A percentile compares a stretch with the other conserved stretches of the same genome.
phyloP scores from a whole-genome alignment of 2,329 filamentous ascomycete genomes.

The Colletotrichum sp. region DNA sequence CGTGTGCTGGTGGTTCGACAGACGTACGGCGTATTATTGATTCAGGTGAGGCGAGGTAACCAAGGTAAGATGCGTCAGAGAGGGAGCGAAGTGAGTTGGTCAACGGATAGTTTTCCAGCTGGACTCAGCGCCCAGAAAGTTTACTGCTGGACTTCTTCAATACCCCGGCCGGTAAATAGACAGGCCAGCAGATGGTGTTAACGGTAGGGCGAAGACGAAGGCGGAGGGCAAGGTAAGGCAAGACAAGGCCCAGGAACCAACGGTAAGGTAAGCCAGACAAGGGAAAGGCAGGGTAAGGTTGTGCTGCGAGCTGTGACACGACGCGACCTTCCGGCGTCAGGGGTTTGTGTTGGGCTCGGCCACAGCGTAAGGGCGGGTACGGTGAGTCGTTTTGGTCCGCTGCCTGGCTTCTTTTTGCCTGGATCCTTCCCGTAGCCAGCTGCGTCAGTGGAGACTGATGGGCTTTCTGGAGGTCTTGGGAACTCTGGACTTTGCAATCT shows the following conservation, averaged over 20 bases:
- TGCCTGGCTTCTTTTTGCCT: neutral
- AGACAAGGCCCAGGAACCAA: neutral
- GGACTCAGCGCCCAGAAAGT: slow-evolving; percentile 8
- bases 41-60: neutral
- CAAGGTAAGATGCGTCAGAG: neutral
- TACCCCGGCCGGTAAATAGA: neutral
- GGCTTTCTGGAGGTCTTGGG: neutral
- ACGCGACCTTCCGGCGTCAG: slow-evolving; percentile 18
- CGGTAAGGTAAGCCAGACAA: neutral
- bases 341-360: slow-evolving; percentile 12
- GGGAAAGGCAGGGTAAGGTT: neutral
- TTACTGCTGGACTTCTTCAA: slow-evolving; percentile 3
- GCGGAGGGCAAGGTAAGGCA: neutral
- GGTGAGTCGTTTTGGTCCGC: neutral
- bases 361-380: slow-evolving; percentile 7
- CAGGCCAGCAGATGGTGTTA: neutral
- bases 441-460: neutral
- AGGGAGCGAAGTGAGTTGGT: neutral
- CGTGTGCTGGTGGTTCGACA: slow-evolving; percentile 1
- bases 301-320: slow-evolving; percentile 4
- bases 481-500: neutral
- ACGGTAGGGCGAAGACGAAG: slow-evolving; percentile 14
- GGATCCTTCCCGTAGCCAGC: neutral
- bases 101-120: neutral
- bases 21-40: neutral